Conservation (phyloP, 1,284 basidiomycete genomes). For the Cryptococcus floricola region DNA sequence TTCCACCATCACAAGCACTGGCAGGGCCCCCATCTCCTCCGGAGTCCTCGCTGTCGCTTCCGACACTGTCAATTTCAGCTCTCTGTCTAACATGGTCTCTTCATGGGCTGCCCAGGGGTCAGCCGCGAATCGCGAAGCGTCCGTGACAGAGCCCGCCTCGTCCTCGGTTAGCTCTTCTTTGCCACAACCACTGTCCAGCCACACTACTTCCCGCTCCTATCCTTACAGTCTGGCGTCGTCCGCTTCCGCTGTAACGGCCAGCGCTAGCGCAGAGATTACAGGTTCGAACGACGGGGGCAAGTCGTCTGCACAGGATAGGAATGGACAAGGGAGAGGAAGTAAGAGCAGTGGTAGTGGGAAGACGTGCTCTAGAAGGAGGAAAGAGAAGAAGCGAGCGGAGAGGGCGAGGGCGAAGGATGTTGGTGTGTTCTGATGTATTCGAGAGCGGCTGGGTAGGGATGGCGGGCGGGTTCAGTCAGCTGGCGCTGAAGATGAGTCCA, state of each 20-base stretch:
- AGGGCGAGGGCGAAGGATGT: neutral
- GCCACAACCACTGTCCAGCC: neutral
- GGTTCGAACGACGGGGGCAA: neutral
- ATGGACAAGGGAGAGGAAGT: neutral
- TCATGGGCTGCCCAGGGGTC: neutral
- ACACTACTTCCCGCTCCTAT: neutral
- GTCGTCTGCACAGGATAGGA: neutral
- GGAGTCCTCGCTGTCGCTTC: neutral
- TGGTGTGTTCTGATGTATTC: too few relatives aligned
- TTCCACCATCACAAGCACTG: neutral
- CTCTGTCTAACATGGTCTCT: neutral
- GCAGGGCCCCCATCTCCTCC: neutral
- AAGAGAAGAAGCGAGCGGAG: neutral
- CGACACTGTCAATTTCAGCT: neutral
- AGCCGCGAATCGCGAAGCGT: neutral
- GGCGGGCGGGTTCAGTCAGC: too few relatives aligned
- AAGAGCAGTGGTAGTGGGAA: neutral
- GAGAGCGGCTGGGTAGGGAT: too few relatives aligned
- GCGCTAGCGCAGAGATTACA: too few relatives aligned
- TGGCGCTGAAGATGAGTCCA: too few relatives aligned
- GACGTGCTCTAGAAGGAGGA: slow-evolving; percentile 1
- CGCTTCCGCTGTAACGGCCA: too few relatives aligned
- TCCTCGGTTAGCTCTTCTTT: neutral
- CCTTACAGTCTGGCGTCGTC: neutral
- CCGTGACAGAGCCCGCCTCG: neutral